A percentile compares a stretch with the other conserved stretches of the same genome.
phyloP scores from a whole-genome alignment of 345 rosid species.

The Heritiera fomes region DNA sequence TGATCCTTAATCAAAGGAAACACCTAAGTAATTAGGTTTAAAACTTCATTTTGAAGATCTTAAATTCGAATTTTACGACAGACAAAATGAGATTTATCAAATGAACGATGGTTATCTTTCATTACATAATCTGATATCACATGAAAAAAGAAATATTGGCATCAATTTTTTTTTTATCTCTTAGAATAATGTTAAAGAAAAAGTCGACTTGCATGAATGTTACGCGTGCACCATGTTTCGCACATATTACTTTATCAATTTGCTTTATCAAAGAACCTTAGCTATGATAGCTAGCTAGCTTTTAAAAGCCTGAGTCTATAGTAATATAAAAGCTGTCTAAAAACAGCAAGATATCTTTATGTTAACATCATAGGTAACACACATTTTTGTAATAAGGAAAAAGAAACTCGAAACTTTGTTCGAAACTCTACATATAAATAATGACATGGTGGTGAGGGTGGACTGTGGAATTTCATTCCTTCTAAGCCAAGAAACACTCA shows the following conservation, averaged over 20 bases:
- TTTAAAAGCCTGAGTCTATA: background rate
- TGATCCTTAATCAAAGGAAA: no score
- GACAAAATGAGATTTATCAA: no score
- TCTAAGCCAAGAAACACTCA: background rate
- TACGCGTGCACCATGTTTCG: no score
- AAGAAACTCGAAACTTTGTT: conserved; percentile 30
- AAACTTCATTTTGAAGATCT: no score
- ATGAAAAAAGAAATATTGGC: no score
- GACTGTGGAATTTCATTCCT: background rate
- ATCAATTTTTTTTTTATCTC: no score
- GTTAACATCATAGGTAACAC: conserved; percentile 19
- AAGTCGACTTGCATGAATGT: background rate
- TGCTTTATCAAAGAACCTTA: background rate
- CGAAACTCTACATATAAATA: background rate
- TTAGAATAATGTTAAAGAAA: no score
- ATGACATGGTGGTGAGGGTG: background rate
- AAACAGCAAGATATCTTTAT: conserved; percentile 1
- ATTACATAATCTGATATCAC: no score
- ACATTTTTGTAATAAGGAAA: background rate
- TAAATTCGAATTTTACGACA: no score
- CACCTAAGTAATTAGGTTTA: no score
- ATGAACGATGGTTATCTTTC: no score
- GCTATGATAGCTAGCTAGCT: background rate
- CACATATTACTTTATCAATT: no score
- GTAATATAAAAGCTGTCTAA: background rate